These are phyloP conservation scores for Pseudogymnoascus sp. DNA, from an alignment of 2,329 filamentous ascomycete species.

Conservation along the genomic window DNA sequence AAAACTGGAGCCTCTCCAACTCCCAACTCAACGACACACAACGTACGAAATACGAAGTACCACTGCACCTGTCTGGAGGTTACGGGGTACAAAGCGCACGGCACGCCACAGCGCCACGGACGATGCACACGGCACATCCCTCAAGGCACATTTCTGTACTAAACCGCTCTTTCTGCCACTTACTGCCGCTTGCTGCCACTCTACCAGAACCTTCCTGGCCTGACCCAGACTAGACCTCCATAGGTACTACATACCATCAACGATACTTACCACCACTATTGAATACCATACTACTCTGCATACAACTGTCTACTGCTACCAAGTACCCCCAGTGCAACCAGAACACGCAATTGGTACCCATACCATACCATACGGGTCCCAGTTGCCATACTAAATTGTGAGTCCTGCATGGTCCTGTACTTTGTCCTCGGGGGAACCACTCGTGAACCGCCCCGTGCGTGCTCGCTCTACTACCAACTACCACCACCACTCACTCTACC, in stretches of 20 bases:
- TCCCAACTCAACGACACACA: no score
- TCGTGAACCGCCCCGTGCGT: neutral
- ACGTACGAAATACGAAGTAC: constrained; percentile 1
- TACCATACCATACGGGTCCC: no score
- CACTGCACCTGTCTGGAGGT: neutral
- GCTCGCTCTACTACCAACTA: neutral
- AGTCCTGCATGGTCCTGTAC: neutral
- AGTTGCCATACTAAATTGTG: neutral
- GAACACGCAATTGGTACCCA: neutral
- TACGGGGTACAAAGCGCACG: neutral
- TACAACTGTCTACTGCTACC: neutral
- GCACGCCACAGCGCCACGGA: neutral
- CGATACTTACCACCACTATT: neutral
- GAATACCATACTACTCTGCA: neutral
- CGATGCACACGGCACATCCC: neutral
- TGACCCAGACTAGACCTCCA: neutral
- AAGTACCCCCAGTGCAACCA: neutral
- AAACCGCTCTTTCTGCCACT: neutral
- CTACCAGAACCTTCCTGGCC: constrained; percentile 3
- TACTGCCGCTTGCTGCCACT: neutral
- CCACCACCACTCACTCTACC: neutral
- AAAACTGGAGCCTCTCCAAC: neutral
- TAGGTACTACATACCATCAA: neutral
- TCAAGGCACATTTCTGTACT: neutral
- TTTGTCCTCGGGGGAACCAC: neutral